Evolutionary conservation across 1,284 basidiomycete species (phyloP).

Genomic region (Ganoderma sinense): DNA sequence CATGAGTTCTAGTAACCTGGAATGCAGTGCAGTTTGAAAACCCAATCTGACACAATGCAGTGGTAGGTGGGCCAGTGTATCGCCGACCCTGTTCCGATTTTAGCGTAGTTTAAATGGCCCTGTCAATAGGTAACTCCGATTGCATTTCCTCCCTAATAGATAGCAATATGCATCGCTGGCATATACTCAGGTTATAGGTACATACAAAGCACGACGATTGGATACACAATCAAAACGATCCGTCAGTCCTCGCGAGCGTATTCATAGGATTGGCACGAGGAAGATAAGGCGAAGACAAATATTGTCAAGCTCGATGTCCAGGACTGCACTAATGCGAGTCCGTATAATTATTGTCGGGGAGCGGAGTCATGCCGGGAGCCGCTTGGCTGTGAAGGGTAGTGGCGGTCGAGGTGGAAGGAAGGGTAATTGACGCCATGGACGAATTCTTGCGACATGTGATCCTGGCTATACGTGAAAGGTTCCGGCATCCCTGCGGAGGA

Average conservation of each 20-base stretch:
- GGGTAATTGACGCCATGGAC: slow-evolving; percentile 29
- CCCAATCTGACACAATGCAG: neutral
- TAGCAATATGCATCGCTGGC: neutral
- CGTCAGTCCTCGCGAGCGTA: neutral
- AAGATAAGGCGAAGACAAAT: neutral
- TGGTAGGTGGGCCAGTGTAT: neutral
- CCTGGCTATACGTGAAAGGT: slow-evolving; percentile 41
- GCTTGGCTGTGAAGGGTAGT: slow-evolving; percentile 2
- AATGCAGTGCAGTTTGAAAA: neutral
- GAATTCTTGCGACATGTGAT: slow-evolving; percentile 34
- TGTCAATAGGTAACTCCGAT: too few relatives aligned
- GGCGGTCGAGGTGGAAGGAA: slow-evolving; percentile 17
- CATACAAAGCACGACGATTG: neutral
- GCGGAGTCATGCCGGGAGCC: slow-evolving; percentile 7
- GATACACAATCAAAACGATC: neutral
- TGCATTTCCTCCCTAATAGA: too few relatives aligned
- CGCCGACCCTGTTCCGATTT: neutral
- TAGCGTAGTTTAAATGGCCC: neutral
- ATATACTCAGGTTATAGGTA: neutral
- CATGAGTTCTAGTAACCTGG: too few relatives aligned
- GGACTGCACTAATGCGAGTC: neutral
- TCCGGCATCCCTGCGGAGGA: slow-evolving; percentile 13
- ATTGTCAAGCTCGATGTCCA: neutral
- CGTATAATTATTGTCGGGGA: slow-evolving; percentile 3
- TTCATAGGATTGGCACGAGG: neutral